Evolutionary conservation across 805 yeast genomes (phyloP).

Genomic region (Kodamaea restingae): DNA sequence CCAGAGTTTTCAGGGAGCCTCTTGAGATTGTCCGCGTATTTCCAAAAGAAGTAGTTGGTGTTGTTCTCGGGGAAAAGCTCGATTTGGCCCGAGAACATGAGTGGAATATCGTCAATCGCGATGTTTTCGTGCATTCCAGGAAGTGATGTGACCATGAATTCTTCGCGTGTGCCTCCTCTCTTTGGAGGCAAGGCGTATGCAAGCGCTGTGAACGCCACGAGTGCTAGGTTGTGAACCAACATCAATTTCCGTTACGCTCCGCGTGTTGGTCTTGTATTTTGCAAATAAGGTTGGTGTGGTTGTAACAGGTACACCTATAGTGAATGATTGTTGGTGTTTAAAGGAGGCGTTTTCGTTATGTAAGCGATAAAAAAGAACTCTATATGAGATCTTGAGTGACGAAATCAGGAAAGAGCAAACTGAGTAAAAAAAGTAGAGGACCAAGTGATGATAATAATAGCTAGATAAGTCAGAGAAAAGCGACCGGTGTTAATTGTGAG

Average conservation of each 20-base stretch:
- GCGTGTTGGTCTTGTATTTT: no score
- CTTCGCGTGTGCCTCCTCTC: conserved; percentile 10
- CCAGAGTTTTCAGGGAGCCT: conserved; percentile 30
- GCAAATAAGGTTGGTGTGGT: no score
- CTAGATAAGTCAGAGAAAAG: no score
- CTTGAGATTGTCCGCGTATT: conserved; percentile 37
- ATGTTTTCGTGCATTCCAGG: conserved; percentile 37
- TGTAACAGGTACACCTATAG: no score
- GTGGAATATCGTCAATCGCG: conserved; percentile 34
- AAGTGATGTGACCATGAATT: conserved; percentile 28
- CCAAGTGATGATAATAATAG: no score
- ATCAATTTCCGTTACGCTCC: background rate
- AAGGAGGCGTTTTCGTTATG: no score
- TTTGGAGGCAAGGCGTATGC: conserved; percentile 9
- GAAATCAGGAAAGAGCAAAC: no score
- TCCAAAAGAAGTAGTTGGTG: conserved; percentile 76
- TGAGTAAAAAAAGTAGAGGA: no score
- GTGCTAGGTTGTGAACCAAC: background rate
- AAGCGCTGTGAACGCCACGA: background rate
- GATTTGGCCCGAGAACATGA: conserved; percentile 66
- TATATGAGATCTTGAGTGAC: no score
- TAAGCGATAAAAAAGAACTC: no score
- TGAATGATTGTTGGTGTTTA: no score
- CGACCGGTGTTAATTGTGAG: no score
- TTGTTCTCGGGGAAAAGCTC: conserved; percentile 50